Base-by-base conservation (phyloP, 768 basidiomycete genomes). In the Mycena kentingensis region DNA sequence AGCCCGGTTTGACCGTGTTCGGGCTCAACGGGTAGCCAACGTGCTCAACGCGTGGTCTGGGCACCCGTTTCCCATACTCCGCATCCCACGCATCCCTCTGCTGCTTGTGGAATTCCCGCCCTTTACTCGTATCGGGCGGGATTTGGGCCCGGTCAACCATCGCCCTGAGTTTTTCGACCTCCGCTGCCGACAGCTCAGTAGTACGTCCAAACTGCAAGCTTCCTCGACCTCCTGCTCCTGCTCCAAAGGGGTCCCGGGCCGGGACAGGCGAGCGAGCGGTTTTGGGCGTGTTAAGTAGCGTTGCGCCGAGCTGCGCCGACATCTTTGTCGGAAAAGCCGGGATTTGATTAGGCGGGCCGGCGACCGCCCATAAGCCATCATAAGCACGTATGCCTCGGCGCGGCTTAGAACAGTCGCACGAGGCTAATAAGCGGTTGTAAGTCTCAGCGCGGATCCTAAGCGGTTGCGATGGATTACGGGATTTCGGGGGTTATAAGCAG, bases 21-120 rank as follows among this genome's bases (percentile, higher is more conserved):
- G 55, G 58, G 32, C 22, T 36, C 24, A 60, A 27, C 15, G 58
- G 58, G 46, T 19, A 60, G 2, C 58, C 55, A 11, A 27, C 34
- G 4, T 26, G 24, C 28, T 55, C 51, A 1, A 44, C 18, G 11
- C 13, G n/a, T 19, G 29, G 19, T 25, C 43, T 41, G 4, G 25
- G 13, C 10, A 50, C 16, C 3, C 39, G 29, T n/a, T 45, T 18
- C 6, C 29, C 39, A 12, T 56, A 43, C 24, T 51, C 49, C 21
- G 25, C 29, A 21, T 49, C 49, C 27, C 7, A n/a, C n/a, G 21
- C 34, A 25, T 41, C 39, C 18, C 46, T 43, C 5, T n/a, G 22
- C 10, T 45, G 31, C 42, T 49, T 25, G 26, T 43, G 26, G 10
- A 28, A 5, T 12, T 21, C 6, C 6, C 49, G 37, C 12, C 28